Evolutionary conservation across 495 filamentous ascomycete species (phyloP).

Genomic region (Penicillium ochrochloron): DNA sequence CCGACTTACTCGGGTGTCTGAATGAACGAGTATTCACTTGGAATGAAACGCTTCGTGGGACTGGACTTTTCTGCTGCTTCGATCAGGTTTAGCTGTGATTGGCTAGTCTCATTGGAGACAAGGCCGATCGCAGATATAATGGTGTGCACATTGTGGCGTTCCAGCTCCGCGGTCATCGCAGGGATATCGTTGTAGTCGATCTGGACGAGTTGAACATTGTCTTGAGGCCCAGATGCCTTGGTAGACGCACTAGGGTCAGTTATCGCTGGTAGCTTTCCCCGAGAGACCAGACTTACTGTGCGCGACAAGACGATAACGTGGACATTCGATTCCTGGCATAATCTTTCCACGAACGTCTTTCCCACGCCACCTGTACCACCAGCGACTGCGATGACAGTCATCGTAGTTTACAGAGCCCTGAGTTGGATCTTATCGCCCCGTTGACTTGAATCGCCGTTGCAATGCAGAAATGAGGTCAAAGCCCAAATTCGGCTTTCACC

Average conservation of each 20-base stretch:
- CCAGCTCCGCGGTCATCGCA: slow-evolving; percentile 43
- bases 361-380: slow-evolving; percentile 59
- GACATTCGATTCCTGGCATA: slow-evolving; percentile 43
- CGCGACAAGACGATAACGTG: slow-evolving; percentile 51
- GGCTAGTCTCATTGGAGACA: slow-evolving; percentile 36
- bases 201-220: slow-evolving; percentile 25
- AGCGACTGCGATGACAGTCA: slow-evolving; percentile 56
- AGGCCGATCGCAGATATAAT: slow-evolving; percentile 56
- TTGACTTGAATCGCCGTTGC: neutral
- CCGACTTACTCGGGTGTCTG: slow-evolving; percentile 40
- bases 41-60: slow-evolving; percentile 51
- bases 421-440: neutral
- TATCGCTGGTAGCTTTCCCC: too few relatives aligned
- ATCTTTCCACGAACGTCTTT: slow-evolving; percentile 53
- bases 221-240: neutral
- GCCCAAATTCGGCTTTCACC: slow-evolving; percentile 16
- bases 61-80: slow-evolving; percentile 51
- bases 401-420: neutral
- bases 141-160: slow-evolving; percentile 53
- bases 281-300: slow-evolving; percentile 17
- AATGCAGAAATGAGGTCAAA: slow-evolving; percentile 4
- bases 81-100: slow-evolving; percentile 52
- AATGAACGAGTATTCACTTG: slow-evolving; percentile 53
- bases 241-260: neutral
- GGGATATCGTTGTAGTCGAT: slow-evolving; percentile 50